Evolutionary conservation across 257 asterid species (phyloP).

Genomic region (Craterostigma plantagineum): DNA sequence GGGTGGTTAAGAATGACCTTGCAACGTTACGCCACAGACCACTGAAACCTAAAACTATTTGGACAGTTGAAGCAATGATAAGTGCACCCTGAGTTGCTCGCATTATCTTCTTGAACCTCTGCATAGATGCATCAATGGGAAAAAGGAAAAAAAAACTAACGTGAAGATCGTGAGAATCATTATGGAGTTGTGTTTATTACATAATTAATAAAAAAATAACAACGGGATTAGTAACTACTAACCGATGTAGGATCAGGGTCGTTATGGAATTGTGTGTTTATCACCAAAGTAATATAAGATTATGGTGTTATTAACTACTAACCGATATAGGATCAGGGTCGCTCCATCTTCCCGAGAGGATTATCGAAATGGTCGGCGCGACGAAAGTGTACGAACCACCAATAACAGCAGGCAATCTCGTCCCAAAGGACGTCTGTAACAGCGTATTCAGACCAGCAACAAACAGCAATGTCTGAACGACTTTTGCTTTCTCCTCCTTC

Average conservation of each 20-base stretch:
- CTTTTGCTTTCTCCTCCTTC: slow-evolving; percentile 90
- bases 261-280: too few relatives aligned
- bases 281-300: too few relatives aligned
- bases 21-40: slow-evolving; percentile 90
- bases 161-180: not conserved
- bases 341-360: slow-evolving; percentile 85
- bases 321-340: slow-evolving; percentile 75
- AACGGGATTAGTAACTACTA: not conserved
- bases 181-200: not conserved
- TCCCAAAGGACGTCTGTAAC: slow-evolving; percentile 70
- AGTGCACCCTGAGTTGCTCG: slow-evolving; percentile 94
- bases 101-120: slow-evolving; percentile 81
- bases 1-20: slow-evolving; percentile 19
- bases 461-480: slow-evolving; percentile 72
- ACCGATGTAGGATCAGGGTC: not conserved
- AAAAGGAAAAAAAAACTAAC: not conserved
- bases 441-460: slow-evolving; percentile 83
- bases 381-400: slow-evolving; percentile 92
- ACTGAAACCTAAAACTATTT: slow-evolving; percentile 88
- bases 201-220: not conserved
- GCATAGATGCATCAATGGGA: slow-evolving; percentile 14
- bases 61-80: slow-evolving; percentile 78
- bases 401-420: slow-evolving; percentile 81
- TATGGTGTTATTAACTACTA: slow-evolving; percentile 9
- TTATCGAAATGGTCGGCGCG: slow-evolving; percentile 82